These are phyloP conservation scores for Cymbidium sinense DNA, from an alignment of 106 monocot species.

Conservation along the genomic window DNA sequence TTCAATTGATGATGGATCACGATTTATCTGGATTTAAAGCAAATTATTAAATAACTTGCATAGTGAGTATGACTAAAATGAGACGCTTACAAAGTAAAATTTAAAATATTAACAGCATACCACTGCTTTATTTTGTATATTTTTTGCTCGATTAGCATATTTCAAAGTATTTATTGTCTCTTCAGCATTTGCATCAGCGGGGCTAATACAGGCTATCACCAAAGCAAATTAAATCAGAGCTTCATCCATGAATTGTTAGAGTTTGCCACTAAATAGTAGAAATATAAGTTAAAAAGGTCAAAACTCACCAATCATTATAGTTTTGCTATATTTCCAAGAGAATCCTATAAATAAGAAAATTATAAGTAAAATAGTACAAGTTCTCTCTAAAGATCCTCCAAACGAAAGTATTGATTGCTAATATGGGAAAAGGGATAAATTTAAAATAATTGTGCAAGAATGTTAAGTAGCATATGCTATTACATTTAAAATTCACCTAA, in stretches of 20 bases:
- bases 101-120: slow-evolving; percentile 32
- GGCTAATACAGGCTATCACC: slow-evolving; percentile 84
- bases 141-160: slow-evolving; percentile 97
- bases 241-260: background rate
- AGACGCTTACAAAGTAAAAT: background rate
- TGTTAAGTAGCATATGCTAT: background rate
- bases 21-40: slow-evolving; percentile 61
- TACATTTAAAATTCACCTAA: background rate
- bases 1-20: slow-evolving; percentile 75
- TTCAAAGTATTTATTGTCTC: slow-evolving; percentile 97
- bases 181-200: slow-evolving; percentile 93
- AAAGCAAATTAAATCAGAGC: background rate
- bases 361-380: background rate
- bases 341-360: slow-evolving; percentile 50
- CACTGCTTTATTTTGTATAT: slow-evolving; percentile 98
- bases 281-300: background rate
- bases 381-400: background rate
- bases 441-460: background rate
- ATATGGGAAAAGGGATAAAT: background rate
- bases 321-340: slow-evolving; percentile 97
- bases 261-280: background rate
- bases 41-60: slow-evolving; percentile 1
- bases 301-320: slow-evolving; percentile 84
- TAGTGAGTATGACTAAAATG: background rate
- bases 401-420: background rate